Evolutionary conservation across 495 filamentous ascomycete genomes (phyloP).

Genomic region (Xylaria telfairii): DNA sequence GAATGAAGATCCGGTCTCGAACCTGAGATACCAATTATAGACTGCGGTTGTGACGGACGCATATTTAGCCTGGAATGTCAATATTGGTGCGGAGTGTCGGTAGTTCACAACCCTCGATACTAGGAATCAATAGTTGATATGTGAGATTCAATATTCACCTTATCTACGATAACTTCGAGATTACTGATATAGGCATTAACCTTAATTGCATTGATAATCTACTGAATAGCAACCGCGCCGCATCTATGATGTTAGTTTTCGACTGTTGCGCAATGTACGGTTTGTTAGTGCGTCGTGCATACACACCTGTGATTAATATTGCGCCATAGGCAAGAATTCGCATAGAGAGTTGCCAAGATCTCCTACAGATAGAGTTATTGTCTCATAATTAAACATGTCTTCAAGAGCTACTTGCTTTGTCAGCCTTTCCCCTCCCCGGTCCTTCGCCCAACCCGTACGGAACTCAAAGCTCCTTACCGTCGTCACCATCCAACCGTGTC

Average conservation of each 20-base stretch:
- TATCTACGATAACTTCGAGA: not conserved
- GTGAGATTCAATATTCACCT: not conserved
- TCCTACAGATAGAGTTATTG: not conserved
- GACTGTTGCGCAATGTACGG: not conserved
- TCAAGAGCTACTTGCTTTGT: not conserved
- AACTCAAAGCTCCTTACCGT: conserved; percentile 19
- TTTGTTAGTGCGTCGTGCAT: too few relatives aligned
- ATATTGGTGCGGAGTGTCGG: conserved; percentile 3
- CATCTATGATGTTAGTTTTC: not conserved
- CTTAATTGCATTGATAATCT: not conserved
- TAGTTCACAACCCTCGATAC: conserved; percentile 21
- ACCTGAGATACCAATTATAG: not conserved
- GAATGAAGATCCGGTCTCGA: not conserved
- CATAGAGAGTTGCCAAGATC: not conserved
- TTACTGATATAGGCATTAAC: not conserved
- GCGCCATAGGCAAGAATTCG: not conserved
- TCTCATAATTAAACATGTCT: not conserved
- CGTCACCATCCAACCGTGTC: conserved; percentile 25
- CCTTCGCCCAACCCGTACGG: too few relatives aligned
- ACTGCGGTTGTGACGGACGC: not conserved
- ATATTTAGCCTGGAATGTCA: conserved; percentile 20
- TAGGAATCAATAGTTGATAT: not conserved
- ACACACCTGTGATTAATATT: too few relatives aligned
- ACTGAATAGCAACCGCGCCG: not conserved
- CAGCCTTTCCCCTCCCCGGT: not conserved